These are phyloP conservation scores for Malus sylvestris DNA, from an alignment of 306 rosid species.

Conservation along the genomic window DNA sequence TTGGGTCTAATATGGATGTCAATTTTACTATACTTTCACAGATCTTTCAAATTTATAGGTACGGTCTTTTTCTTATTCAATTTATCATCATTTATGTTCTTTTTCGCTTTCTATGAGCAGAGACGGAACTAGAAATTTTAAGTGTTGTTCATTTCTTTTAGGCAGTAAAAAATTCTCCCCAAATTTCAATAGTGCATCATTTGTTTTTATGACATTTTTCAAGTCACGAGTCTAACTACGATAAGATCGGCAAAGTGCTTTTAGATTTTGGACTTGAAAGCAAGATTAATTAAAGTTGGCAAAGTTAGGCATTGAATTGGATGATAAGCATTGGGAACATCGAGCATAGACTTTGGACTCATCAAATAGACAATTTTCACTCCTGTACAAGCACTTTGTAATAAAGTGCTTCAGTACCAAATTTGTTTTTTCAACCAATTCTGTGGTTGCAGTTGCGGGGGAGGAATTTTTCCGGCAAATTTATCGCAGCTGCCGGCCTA, in stretches of 20 bases:
- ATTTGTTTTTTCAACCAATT: background rate
- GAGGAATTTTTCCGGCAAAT: conserved; percentile 40
- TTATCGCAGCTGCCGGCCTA: conserved; percentile 51
- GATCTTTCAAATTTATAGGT: background rate
- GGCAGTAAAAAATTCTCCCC: too few relatives aligned
- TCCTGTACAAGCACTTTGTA: background rate
- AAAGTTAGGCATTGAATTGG: background rate
- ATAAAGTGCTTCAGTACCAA: background rate
- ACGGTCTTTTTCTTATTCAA: background rate
- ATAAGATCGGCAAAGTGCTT: background rate
- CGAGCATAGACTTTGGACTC: background rate
- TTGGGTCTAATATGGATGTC: background rate
- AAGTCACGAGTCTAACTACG: background rate
- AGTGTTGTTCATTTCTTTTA: too few relatives aligned
- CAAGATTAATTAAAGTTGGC: background rate
- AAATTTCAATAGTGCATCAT: too few relatives aligned
- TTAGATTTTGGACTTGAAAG: background rate
- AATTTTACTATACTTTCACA: background rate
- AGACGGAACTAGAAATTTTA: too few relatives aligned
- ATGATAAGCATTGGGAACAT: background rate
- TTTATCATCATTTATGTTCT: background rate
- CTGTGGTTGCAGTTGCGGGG: conserved; percentile 36
- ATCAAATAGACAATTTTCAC: background rate
- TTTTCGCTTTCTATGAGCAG: background rate
- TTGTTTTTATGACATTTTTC: too few relatives aligned